Base-by-base conservation (phyloP, 2,329 filamentous ascomycete genomes). In the Alternaria sp. region DNA sequence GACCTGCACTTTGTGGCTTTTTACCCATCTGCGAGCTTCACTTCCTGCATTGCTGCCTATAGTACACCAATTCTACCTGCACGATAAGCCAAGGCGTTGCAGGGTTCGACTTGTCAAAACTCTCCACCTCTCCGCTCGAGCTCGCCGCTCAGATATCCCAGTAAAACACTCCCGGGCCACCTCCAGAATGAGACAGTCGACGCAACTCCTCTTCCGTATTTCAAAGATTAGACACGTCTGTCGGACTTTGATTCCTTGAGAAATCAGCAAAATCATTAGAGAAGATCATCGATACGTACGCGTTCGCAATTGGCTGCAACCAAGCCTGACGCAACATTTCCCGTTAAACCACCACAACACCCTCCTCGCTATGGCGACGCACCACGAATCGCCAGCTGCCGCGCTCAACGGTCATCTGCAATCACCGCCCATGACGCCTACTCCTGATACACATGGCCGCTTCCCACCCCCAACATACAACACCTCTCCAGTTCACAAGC, bases 131-230 rank as follows among this genome's bases (percentile, higher is more conserved):
- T 69, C 72, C 72, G 67, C 66, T 70, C 67, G 67, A 57, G 61
- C 64, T 71, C 66, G 72, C 67, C 69, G 69, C 72, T 72, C 72
- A 73, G 65, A 65, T 64, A 64, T 66, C 65, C 63, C 65, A 62
- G 65, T 67, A 71, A 72, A 67, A 66, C 68, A 63, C 66, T 61
- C 67, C 65, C 66, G 65, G 63, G 65, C 58, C 69, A 69, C 67
- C 65, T 72, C 66, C 69, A 78, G 77, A 75, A 78, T 78, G 76
- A 76, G 74, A 78, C 67, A 76, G 72, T 75, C 73, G 69, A 68
- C 72, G 67, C 74, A 77, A 60, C 68, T 67, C 62, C 71, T 71
- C 55, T 71, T 71, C 66, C 70, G 67, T 56, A 72, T 67, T 67
- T 65, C 66, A 62, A 73, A 68, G 66, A 65, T 63, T 61, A 70